Evolutionary conservation across 2,329 filamentous ascomycete genomes (phyloP).

Genomic region (Trichophyton rubrum): DNA sequence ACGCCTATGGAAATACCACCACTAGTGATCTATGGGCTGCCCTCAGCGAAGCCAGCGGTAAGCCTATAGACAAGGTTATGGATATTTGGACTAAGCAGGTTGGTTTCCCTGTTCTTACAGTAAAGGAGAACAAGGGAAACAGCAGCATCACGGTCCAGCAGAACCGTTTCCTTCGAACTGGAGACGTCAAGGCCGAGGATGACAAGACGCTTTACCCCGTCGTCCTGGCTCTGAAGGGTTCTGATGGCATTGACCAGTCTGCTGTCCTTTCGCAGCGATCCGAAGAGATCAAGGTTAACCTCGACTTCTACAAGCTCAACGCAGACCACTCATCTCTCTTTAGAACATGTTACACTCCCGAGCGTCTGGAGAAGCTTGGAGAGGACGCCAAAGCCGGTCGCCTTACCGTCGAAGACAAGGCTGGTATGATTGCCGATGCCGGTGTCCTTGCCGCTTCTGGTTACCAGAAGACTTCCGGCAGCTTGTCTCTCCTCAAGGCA

Average conservation of each 20-base stretch:
- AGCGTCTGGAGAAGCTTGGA: slow-evolving; percentile 76
- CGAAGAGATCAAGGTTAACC: slow-evolving; percentile 60
- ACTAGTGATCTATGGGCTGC: slow-evolving; percentile 86
- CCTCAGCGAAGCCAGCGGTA: slow-evolving; percentile 75
- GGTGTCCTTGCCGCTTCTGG: slow-evolving; percentile 80
- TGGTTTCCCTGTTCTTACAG: slow-evolving; percentile 79
- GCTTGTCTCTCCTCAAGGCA: slow-evolving; percentile 71
- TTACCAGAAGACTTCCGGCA: slow-evolving; percentile 84
- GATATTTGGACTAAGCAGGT: slow-evolving; percentile 96
- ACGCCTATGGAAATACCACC: slow-evolving; percentile 90
- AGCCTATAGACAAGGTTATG: slow-evolving; percentile 82
- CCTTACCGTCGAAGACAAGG: slow-evolving; percentile 76
- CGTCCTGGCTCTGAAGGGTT: slow-evolving; percentile 68
- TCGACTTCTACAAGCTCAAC: slow-evolving; percentile 93
- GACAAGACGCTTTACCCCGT: slow-evolving; percentile 80
- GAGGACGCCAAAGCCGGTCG: slow-evolving; percentile 69
- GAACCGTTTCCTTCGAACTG: slow-evolving; percentile 86
- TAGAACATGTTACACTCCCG: slow-evolving; percentile 74
- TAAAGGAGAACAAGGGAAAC: slow-evolving; percentile 59
- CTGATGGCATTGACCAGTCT: slow-evolving; percentile 63
- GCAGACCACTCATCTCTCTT: slow-evolving; percentile 89
- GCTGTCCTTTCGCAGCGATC: slow-evolving; percentile 63
- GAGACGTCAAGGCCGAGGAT: slow-evolving; percentile 85
- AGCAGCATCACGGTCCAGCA: slow-evolving; percentile 78
- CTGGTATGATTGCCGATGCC: slow-evolving; percentile 89